Evolutionary conservation across 2,329 filamentous ascomycete genomes (phyloP).

Genomic region (Fusarium nelsonii): DNA sequence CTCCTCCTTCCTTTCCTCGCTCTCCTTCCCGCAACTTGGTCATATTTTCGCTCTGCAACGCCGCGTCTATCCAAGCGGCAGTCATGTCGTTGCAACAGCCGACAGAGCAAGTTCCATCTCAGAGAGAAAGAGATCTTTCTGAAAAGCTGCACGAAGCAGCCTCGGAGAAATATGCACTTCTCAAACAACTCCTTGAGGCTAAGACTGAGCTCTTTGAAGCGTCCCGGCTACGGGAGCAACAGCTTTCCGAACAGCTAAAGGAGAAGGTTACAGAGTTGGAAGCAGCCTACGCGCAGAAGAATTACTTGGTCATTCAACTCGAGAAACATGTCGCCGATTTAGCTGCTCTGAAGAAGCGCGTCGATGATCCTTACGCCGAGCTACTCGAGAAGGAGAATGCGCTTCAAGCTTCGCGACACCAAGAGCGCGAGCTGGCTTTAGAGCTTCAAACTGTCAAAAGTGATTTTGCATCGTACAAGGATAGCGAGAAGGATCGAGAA

Average conservation of each 20-base stretch:
- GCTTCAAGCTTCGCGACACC: background rate
- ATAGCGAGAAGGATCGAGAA: background rate
- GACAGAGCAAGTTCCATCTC: background rate
- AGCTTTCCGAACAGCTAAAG: background rate
- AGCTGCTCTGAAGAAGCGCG: background rate
- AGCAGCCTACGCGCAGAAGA: background rate
- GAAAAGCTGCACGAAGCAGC: constrained; percentile 17
- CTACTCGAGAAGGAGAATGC: constrained; percentile 12
- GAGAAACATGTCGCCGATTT: background rate
- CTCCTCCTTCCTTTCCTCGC: background rate
- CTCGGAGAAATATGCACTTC: background rate
- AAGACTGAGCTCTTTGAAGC: constrained; percentile 7
- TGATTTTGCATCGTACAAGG: background rate
- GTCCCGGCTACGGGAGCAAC: constrained; percentile 17
- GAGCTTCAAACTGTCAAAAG: constrained; percentile 6
- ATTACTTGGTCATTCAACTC: background rate
- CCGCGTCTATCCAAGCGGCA: background rate
- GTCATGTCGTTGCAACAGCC: constrained; percentile 14
- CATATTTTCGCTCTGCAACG: background rate
- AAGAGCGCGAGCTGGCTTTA: constrained; percentile 6
- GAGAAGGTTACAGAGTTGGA: background rate
- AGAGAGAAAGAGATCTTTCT: constrained; percentile 21
- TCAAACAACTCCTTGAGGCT: constrained; percentile 14
- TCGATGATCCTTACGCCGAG: background rate
- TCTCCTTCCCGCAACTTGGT: background rate